Conservation (phyloP, 2,329 filamentous ascomycete genomes). For the Thielaviopsis musarum region DNA sequence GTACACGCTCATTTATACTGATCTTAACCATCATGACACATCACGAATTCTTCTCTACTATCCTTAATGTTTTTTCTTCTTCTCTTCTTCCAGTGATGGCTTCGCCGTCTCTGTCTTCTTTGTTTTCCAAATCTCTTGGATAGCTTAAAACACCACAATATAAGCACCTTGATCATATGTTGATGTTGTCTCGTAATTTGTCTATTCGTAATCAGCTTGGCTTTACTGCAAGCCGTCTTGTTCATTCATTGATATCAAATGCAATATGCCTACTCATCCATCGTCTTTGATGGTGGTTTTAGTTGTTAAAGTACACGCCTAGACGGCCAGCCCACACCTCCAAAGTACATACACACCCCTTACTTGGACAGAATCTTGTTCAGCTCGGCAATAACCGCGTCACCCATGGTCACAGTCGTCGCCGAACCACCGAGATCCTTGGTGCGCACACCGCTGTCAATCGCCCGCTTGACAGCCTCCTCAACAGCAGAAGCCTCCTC, state of each 20-base stretch:
- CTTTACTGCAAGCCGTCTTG: background rate
- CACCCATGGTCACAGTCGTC: constrained; percentile 57
- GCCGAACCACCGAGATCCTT: constrained; percentile 69
- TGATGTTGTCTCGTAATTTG: background rate
- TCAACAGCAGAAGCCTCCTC: constrained; percentile 66
- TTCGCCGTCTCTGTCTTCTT: too few relatives aligned
- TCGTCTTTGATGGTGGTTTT: background rate
- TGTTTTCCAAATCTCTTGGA: too few relatives aligned
- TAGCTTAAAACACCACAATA: background rate
- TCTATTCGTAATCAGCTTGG: background rate
- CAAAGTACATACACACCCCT: background rate
- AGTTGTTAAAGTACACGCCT: background rate
- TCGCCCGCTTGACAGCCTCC: constrained; percentile 59
- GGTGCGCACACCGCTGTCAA: constrained; percentile 65
- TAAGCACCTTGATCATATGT: background rate
- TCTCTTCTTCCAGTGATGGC: background rate
- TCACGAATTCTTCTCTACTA: background rate
- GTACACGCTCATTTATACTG: background rate
- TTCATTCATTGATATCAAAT: background rate
- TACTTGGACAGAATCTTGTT: constrained; percentile 42
- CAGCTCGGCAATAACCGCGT: constrained; percentile 60
- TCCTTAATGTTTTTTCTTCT: background rate
- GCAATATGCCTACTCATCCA: background rate
- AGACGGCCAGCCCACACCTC: background rate
- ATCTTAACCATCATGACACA: background rate